Conservation (phyloP, 2,329 filamentous ascomycete species). For the Verticillium klebahnii region DNA sequence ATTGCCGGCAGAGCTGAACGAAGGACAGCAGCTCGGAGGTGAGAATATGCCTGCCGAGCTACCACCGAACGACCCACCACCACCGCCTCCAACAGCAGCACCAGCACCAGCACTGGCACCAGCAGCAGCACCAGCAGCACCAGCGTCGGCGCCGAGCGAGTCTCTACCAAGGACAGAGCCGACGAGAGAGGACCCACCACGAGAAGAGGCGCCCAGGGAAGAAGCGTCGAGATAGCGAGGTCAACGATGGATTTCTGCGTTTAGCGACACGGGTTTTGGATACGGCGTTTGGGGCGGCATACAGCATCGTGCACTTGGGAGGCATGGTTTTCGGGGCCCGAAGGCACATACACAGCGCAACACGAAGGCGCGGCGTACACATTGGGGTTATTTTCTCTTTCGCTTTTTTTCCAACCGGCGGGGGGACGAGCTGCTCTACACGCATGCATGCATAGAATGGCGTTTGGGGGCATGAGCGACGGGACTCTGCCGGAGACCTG, state of each 20-base stretch:
- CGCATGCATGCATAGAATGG: background rate
- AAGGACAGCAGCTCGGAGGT: conserved; percentile 6
- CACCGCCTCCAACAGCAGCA: background rate
- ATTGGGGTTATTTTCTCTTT: background rate
- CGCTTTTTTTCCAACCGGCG: background rate
- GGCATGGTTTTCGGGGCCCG: background rate
- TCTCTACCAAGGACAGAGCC: background rate
- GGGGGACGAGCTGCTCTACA: background rate
- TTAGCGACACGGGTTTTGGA: background rate
- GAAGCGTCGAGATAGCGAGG: background rate
- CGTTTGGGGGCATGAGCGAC: background rate
- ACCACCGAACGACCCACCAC: conserved; percentile 2
- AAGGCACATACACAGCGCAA: background rate
- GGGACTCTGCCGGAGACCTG: background rate
- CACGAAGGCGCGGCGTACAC: background rate
- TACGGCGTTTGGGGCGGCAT: background rate
- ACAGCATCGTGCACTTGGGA: background rate
- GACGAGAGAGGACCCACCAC: background rate
- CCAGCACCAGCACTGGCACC: background rate
- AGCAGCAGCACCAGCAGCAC: background rate
- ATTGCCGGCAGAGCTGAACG: conserved; percentile 8
- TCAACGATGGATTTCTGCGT: background rate
- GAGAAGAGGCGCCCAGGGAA: background rate
- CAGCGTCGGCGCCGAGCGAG: background rate
- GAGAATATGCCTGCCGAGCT: conserved; percentile 12